These are phyloP conservation scores for Glycyrrhiza uralensis DNA, from an alignment of 306 rosid species.

Conservation along the genomic window DNA sequence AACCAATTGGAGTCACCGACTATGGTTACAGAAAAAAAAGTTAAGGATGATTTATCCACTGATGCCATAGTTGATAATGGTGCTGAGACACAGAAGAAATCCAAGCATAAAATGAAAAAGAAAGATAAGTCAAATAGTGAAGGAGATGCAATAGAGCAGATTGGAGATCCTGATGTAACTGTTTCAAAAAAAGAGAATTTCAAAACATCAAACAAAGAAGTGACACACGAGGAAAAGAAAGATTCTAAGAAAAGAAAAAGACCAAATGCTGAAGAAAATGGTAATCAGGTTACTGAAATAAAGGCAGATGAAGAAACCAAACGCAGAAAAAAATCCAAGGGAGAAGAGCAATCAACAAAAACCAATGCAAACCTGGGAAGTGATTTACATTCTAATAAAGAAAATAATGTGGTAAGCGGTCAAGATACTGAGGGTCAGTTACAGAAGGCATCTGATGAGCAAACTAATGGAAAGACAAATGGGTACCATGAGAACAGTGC, in stretches of 20 bases:
- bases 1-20: conserved; percentile 25
- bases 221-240: conserved; percentile 29
- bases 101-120: conserved; percentile 59
- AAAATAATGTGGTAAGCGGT: not conserved
- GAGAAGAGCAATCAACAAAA: conserved; percentile 28
- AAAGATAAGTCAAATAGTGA: conserved; percentile 37
- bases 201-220: conserved; percentile 31
- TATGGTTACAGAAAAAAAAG: conserved; percentile 25
- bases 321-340: conserved; percentile 46
- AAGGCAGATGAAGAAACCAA: conserved; percentile 57
- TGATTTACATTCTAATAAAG: conserved; percentile 14
- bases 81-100: conserved; percentile 40
- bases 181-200: conserved; percentile 27
- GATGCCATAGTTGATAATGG: conserved; percentile 32
- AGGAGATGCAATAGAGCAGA: conserved; percentile 37
- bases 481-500: conserved; percentile 34
- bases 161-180: conserved; percentile 30
- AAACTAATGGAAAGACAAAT: conserved; percentile 24
- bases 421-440: conserved; percentile 13
- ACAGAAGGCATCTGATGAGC: conserved; percentile 16
- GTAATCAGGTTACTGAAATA: conserved; percentile 31
- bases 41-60: conserved; percentile 24
- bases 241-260: conserved; percentile 73
- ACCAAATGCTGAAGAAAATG: conserved; percentile 46
- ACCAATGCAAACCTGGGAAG: conserved; percentile 10